These are phyloP conservation scores for Dentipellis fragilis DNA, from an alignment of 768 basidiomycete genomes.

Conservation along the genomic window DNA sequence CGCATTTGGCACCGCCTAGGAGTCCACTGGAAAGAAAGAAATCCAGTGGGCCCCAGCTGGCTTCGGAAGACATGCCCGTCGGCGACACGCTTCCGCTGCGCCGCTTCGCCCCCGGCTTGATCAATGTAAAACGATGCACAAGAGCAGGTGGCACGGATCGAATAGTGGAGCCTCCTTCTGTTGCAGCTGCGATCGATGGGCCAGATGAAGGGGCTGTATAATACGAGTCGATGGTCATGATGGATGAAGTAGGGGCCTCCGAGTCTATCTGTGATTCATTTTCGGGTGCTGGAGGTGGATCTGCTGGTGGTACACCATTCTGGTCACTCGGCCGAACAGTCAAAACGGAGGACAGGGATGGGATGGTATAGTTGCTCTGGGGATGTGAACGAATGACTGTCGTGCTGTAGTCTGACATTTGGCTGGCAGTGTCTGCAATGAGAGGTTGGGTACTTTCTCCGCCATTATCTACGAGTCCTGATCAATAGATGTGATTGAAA, in stretches of 20 bases:
- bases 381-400: conserved; percentile 50
- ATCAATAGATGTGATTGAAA: background rate
- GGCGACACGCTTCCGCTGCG: conserved; percentile 27
- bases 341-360: conserved; percentile 34
- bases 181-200: conserved; percentile 52
- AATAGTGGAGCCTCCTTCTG: conserved; percentile 69
- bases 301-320: conserved; percentile 24
- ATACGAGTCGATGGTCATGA: conserved; percentile 51
- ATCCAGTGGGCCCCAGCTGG: conserved; percentile 68
- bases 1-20: conserved; percentile 61
- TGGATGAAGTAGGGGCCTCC: conserved; percentile 28
- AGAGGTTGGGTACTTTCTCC: conserved; percentile 46
- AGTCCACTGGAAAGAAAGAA: conserved; percentile 68
- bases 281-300: conserved; percentile 9
- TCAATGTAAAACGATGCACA: conserved; percentile 79
- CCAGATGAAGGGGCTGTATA: conserved; percentile 47
- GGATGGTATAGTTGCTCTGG: conserved; percentile 17
- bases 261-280: conserved; percentile 2
- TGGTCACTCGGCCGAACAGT: conserved; percentile 37
- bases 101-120: conserved; percentile 69
- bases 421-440: conserved; percentile 33
- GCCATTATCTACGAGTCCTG: conserved; percentile 20
- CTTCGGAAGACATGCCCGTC: conserved; percentile 19
- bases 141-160: conserved; percentile 38
- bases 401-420: conserved; percentile 56